These are phyloP conservation scores for Barnettozyma vustinii DNA, from an alignment of 805 yeast species.

Conservation along the genomic window DNA sequence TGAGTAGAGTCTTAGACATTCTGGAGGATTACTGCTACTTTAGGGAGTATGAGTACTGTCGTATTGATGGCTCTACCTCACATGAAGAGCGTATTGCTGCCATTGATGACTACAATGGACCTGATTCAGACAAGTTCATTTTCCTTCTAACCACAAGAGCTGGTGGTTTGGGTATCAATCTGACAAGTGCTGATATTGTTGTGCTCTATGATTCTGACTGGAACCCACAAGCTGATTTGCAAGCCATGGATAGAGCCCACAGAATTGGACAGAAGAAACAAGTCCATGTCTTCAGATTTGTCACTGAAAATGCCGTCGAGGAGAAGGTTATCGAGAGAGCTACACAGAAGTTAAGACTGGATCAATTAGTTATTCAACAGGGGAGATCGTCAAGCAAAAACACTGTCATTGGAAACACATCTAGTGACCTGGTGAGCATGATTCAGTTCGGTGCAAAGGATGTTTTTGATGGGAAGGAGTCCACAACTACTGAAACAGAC, in stretches of 20 bases:
- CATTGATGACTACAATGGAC: constrained; percentile 85
- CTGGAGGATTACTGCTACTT: constrained; percentile 88
- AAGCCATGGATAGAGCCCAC: constrained; percentile 98
- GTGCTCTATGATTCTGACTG: constrained; percentile 89
- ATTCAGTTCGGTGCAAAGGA: constrained; percentile 95
- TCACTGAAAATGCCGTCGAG: constrained; percentile 93
- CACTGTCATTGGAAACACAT: constrained; percentile 50
- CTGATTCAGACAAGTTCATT: constrained; percentile 75
- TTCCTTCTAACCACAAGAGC: constrained; percentile 91
- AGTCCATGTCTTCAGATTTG: constrained; percentile 86
- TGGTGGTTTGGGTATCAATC: constrained; percentile 92
- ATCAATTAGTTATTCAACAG: constrained; percentile 93
- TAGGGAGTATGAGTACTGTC: constrained; percentile 78
- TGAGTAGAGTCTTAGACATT: constrained; percentile 86
- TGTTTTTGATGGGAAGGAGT: constrained; percentile 54
- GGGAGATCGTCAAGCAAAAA: constrained; percentile 56
- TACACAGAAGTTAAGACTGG: constrained; percentile 86
- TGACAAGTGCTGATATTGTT: constrained; percentile 89
- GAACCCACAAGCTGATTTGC: constrained; percentile 98
- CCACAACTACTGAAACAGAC: constrained; percentile 43
- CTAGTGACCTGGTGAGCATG: constrained; percentile 89
- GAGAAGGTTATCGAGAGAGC: constrained; percentile 96
- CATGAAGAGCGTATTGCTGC: constrained; percentile 92
- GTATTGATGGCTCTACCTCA: constrained; percentile 90
- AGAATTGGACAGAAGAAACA: constrained; percentile 97